Evolutionary conservation across 225 moss, liverwort and hornwort species (phyloP).

Genomic region (Sphagnum tenellum): DNA sequence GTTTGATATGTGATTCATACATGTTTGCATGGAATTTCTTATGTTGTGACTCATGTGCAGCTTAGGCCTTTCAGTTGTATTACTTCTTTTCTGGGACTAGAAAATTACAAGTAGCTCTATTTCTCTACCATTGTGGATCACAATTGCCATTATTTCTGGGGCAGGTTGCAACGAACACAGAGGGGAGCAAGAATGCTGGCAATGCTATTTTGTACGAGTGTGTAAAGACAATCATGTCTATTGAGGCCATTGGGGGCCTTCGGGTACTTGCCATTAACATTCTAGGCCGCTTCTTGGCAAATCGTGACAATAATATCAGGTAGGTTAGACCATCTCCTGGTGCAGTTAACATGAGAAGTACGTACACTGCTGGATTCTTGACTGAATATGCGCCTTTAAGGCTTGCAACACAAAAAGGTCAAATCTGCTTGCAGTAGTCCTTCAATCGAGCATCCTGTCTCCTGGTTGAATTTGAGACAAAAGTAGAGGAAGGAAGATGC

Average conservation of each 20-base stretch:
- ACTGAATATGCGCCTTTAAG: neutral
- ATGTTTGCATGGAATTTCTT: neutral
- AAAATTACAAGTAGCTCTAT: neutral
- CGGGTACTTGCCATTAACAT: conserved; percentile 49
- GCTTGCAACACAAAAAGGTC: neutral
- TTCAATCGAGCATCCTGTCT: neutral
- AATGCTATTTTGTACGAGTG: conserved; percentile 60
- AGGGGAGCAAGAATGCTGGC: conserved; percentile 56
- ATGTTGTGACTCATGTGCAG: neutral
- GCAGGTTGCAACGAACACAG: conserved; percentile 60
- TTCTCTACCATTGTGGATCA: neutral
- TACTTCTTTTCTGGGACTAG: neutral
- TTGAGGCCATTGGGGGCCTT: conserved; percentile 50
- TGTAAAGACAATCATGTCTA: conserved; percentile 53
- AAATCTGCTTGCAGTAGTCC: neutral
- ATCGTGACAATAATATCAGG: conserved; percentile 60
- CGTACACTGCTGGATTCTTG: no score
- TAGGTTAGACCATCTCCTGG: conserved; percentile 1
- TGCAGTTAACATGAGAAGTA: neutral
- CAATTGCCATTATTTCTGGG: neutral
- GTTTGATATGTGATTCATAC: neutral
- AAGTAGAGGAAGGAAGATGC: no score
- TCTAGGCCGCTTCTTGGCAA: conserved; percentile 46
- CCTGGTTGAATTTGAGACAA: no score
- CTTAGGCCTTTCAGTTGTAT: neutral